Conservation (phyloP, 2,329 filamentous ascomycete species). For the Cadophora sp. region DNA sequence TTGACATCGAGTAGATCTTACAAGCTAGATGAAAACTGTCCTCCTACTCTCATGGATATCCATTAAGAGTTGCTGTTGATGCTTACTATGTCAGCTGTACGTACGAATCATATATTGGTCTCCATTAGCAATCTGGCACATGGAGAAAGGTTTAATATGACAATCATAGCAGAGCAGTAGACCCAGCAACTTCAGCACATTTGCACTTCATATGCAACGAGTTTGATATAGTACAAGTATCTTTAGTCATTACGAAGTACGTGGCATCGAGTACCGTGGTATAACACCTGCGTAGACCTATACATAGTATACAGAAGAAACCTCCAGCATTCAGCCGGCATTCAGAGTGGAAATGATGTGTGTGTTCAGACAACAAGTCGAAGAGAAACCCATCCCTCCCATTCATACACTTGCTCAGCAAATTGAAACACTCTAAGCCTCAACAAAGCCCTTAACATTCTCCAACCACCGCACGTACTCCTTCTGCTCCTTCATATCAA, state of each 20-base stretch:
- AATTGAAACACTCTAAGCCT: conserved; percentile 56
- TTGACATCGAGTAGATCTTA: no score
- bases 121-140: no score
- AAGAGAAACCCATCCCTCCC: conserved; percentile 3
- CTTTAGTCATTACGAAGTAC: conserved; percentile 18
- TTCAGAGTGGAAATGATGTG: conserved; percentile 19
- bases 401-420: neutral
- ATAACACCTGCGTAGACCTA: conserved; percentile 7
- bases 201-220: no score
- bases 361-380: conserved; percentile 17
- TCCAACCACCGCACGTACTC: conserved; percentile 93
- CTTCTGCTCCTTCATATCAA: conserved; percentile 97
- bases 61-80: neutral
- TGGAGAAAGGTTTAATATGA: no score
- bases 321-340: neutral
- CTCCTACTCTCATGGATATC: neutral
- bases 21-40: neutral
- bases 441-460: conserved; percentile 85
- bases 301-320: conserved; percentile 16
- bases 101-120: no score
- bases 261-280: conserved; percentile 12
- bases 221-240: conserved; percentile 10
- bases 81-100: neutral
- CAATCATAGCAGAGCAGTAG: no score
- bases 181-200: no score